Conservation (phyloP, 768 basidiomycete species). For the Xerocomellus amylosporus region DNA sequence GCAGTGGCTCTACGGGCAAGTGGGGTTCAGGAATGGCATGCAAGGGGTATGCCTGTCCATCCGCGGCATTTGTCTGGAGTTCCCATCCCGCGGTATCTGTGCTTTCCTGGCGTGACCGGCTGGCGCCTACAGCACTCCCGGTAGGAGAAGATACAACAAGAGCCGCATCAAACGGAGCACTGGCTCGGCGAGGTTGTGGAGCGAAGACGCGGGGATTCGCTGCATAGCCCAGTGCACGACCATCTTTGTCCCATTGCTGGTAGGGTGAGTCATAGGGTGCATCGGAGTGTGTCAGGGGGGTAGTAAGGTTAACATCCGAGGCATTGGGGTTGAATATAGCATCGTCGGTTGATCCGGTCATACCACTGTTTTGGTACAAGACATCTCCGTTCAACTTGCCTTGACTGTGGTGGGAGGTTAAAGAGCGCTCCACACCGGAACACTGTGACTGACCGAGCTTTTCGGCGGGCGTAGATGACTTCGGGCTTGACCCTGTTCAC, state of each 20-base stretch:
- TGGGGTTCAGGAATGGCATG: constrained; percentile 17
- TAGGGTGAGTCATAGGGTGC: constrained; percentile 32
- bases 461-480: constrained; percentile 68
- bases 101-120: constrained; percentile 25
- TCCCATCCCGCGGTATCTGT: constrained; percentile 33
- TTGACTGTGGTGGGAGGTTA: constrained; percentile 42
- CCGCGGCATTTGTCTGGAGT: constrained; percentile 24
- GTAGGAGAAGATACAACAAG: constrained; percentile 10
- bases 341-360: constrained; percentile 30
- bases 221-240: constrained; percentile 48
- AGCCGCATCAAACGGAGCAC: constrained; percentile 14
- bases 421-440: background rate
- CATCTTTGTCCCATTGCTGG: constrained; percentile 53
- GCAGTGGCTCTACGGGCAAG: constrained; percentile 7
- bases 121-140: constrained; percentile 12
- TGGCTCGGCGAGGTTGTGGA: constrained; percentile 44
- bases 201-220: constrained; percentile 46
- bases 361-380: constrained; percentile 30
- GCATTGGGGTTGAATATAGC: constrained; percentile 36
- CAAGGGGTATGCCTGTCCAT: constrained; percentile 25
- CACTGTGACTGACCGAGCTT: constrained; percentile 52
- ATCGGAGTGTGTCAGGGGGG: constrained; percentile 26
- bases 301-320: constrained; percentile 43
- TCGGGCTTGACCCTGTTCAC: constrained; percentile 68
- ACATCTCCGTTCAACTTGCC: constrained; percentile 42